These are phyloP conservation scores for Macrophomina pseudophaseolina DNA, from an alignment of 2,329 filamentous ascomycete species.

Conservation along the genomic window DNA sequence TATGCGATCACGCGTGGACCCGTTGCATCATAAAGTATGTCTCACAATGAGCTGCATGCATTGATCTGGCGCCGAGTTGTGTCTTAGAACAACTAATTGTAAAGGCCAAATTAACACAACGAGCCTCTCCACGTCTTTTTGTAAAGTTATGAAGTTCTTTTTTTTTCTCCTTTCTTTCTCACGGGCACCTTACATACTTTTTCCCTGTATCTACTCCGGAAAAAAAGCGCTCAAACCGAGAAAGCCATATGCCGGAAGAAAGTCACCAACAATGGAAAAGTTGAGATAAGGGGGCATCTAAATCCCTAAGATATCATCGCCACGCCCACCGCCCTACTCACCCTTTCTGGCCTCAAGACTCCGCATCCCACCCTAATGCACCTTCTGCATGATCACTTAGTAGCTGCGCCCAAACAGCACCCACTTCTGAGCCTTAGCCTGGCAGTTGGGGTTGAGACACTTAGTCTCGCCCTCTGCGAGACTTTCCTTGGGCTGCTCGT, in stretches of 20 bases:
- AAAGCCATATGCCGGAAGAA: slow-evolving; percentile 4
- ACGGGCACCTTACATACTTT: not conserved
- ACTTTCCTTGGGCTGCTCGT: slow-evolving; percentile 82
- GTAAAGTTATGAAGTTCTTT: not conserved
- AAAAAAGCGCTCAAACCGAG: slow-evolving; percentile 11
- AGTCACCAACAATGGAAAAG: not conserved
- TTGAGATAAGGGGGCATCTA: not conserved
- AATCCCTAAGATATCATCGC: slow-evolving; percentile 8
- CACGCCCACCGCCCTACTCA: not conserved
- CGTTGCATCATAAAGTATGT: too few relatives aligned
- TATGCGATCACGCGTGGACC: too few relatives aligned
- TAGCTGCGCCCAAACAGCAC: slow-evolving; percentile 80
- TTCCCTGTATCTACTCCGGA: slow-evolving; percentile 1
- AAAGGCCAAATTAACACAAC: too few relatives aligned
- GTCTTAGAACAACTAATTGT: too few relatives aligned
- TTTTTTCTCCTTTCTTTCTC: not conserved
- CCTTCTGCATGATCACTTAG: slow-evolving; percentile 31
- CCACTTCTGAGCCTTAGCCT: slow-evolving; percentile 77
- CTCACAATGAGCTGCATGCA: too few relatives aligned
- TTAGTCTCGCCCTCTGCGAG: slow-evolving; percentile 82
- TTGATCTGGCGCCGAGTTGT: too few relatives aligned
- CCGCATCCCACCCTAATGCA: not conserved
- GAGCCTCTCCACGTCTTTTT: too few relatives aligned
- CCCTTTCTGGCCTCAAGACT: not conserved
- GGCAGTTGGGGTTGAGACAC: slow-evolving; percentile 89